Base-by-base conservation (phyloP, 768 basidiomycete genomes). In the Rhizopogon vesiculosus region DNA sequence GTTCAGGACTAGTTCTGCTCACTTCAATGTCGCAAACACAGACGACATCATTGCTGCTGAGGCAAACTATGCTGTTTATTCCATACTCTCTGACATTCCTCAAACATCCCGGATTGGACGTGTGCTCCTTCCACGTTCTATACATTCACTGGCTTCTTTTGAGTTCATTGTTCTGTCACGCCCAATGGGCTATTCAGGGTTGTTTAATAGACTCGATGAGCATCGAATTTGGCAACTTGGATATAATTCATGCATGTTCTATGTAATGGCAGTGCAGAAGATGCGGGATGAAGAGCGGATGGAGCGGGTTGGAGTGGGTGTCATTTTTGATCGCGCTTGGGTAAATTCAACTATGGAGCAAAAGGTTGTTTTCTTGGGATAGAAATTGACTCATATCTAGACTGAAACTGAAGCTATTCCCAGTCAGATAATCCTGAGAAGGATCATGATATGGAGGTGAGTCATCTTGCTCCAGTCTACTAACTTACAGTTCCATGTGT, bases 81-180 rank as follows among this genome's bases (percentile, higher is more conserved):
- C 43, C 53, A 55, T 15, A 51, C 61, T 39, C 1, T 59, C 18
- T 51, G 51, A 1, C 44, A 51, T 3, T 54, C 41, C 29, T 33
- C 43, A 3, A 1, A 7, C 50, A 9, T 33, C 25, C 13, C 29
- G 25, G 4, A 55, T 53, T 22, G 61, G 64, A 10, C 56, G 61
- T 6, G 55, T 65, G 1, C 45, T 63, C 41, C 35, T 65, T 3
- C 64, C 64, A 6, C 16, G 25, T 12, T 44, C 57, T n/a, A 61
- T 44, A 5, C 54, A 44, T 15, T 55, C 63, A 0, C 19, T 31
- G 1, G 44, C 54, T 1, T 16, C 49, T n/a, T 44, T 67, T 7
- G 59, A 65, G 16, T 53, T 67, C n/a, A 33, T 65, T n/a, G 58
- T 65, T 7, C 40, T 67, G 7, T 66, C 65, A 7, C 56, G 63